phyloP scores from a whole-genome alignment of 352 stramenopile genomes.

The Achlya hypogyna region DNA sequence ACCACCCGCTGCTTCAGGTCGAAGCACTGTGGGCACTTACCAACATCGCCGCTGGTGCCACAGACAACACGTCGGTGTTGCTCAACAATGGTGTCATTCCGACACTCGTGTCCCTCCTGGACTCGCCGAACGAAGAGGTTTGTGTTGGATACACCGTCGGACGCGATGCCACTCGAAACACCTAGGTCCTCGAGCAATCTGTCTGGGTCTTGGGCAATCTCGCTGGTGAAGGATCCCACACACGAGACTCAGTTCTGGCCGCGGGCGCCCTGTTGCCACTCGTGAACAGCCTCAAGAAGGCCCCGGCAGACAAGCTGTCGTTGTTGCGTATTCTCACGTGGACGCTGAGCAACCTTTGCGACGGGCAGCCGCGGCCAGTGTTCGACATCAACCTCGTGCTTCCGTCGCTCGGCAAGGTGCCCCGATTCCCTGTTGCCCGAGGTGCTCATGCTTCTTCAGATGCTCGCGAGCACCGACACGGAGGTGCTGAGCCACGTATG shows the following conservation, averaged over 20 bases:
- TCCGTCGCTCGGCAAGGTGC: slow-evolving; percentile 65
- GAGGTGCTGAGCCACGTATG: slow-evolving; percentile 93
- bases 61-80: slow-evolving; percentile 87
- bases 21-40: slow-evolving; percentile 93
- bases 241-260: slow-evolving; percentile 80
- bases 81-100: slow-evolving; percentile 89
- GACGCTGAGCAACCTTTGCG: slow-evolving; percentile 90
- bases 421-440: neutral
- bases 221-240: slow-evolving; percentile 81
- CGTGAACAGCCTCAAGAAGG: slow-evolving; percentile 85
- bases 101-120: slow-evolving; percentile 84
- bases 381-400: slow-evolving; percentile 87
- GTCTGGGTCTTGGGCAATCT: slow-evolving; percentile 91
- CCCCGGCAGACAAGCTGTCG: slow-evolving; percentile 66
- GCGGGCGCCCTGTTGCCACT: slow-evolving; percentile 76
- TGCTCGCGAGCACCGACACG: slow-evolving; percentile 91
- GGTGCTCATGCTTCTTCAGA: slow-evolving; percentile 29
- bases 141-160: slow-evolving; percentile 28
- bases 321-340: slow-evolving; percentile 87
- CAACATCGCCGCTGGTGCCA: slow-evolving; percentile 89
- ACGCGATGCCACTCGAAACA: no score
- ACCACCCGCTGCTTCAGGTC: slow-evolving; percentile 80
- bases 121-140: slow-evolving; percentile 88
- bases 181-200: slow-evolving; percentile 85
- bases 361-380: slow-evolving; percentile 81